Percentiles rank a stretch among this genome's conserved stretches.
These are phyloP conservation scores for Colletotrichum neosansevieriae DNA, from an alignment of 2,329 filamentous ascomycete genomes.

Conservation along the genomic window DNA sequence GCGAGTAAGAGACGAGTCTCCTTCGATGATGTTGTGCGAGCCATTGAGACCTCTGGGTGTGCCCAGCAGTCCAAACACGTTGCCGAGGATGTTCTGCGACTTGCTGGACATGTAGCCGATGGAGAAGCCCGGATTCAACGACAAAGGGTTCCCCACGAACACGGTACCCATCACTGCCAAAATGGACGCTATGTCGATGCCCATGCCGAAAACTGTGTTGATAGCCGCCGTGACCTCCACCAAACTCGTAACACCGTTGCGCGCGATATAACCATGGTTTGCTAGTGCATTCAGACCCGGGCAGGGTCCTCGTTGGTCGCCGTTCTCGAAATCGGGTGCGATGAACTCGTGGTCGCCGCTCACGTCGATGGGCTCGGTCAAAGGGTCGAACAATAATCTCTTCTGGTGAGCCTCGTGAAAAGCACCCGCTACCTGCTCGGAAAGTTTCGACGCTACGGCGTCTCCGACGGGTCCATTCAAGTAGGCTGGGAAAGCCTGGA, in stretches of 20 bases:
- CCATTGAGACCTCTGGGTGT: slow-evolving; percentile 60
- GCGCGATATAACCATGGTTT: slow-evolving; percentile 52
- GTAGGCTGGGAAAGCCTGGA: slow-evolving; percentile 37
- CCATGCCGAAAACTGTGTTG: slow-evolving; percentile 58
- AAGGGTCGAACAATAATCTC: slow-evolving; percentile 40
- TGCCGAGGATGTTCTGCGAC: slow-evolving; percentile 55
- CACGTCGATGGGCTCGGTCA: slow-evolving; percentile 41
- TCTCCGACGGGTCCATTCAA: slow-evolving; percentile 32
- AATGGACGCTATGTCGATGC: slow-evolving; percentile 55
- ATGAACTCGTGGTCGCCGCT: slow-evolving; percentile 44
- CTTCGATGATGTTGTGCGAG: slow-evolving; percentile 68
- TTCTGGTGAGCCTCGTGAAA: slow-evolving; percentile 39
- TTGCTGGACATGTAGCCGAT: slow-evolving; percentile 59
- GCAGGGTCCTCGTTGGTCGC: slow-evolving; percentile 47
- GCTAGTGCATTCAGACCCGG: slow-evolving; percentile 53
- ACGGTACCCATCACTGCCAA: slow-evolving; percentile 60
- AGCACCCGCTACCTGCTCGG: slow-evolving; percentile 22
- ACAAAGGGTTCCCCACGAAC: slow-evolving; percentile 62
- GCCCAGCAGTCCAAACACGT: slow-evolving; percentile 58
- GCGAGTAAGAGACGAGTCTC: slow-evolving; percentile 64
- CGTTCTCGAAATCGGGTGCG: slow-evolving; percentile 44
- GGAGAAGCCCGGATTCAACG: slow-evolving; percentile 62
- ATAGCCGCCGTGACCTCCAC: slow-evolving; percentile 38
- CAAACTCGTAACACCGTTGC: slow-evolving; percentile 44
- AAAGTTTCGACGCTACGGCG: slow-evolving; percentile 16